Evolutionary conservation across 371 early-diverging fungal genomes (phyloP).

Genomic region (Mucor irregularis): DNA sequence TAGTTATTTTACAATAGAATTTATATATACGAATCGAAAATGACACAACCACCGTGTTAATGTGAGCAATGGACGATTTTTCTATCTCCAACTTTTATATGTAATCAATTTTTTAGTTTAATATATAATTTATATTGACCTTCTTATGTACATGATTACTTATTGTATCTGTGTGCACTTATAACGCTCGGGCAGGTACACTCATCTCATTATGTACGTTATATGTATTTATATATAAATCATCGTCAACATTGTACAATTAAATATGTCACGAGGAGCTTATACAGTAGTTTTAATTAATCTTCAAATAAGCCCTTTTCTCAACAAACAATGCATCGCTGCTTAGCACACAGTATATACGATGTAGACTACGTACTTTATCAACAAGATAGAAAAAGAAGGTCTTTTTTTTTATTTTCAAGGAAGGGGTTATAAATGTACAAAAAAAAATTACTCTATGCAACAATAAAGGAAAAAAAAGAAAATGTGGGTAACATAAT

Average conservation of each 20-base stretch:
- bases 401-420: not conserved
- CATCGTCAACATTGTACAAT: conserved; percentile 10
- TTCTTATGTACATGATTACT: too few species aligned
- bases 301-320: too few species aligned
- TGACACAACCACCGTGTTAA: too few species aligned
- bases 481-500: not conserved
- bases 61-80: too few species aligned
- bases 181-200: conserved; percentile 6
- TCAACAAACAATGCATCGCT: too few species aligned
- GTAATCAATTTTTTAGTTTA: not conserved
- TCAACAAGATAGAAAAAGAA: not conserved
- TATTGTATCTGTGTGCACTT: too few species aligned
- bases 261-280: conserved; percentile 6
- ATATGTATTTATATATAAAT: not conserved
- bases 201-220: conserved; percentile 7
- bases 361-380: not conserved
- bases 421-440: not conserved
- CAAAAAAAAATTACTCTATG: not conserved
- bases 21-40: too few species aligned
- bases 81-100: too few species aligned
- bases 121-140: too few species aligned
- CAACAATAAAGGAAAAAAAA: too few species aligned
- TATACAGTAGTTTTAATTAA: not conserved
- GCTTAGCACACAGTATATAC: too few species aligned
- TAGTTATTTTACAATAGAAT: not conserved